Evolutionary conservation across 2,329 filamentous ascomycete species (phyloP).

Genomic region (Pyrenophora seminiperda): DNA sequence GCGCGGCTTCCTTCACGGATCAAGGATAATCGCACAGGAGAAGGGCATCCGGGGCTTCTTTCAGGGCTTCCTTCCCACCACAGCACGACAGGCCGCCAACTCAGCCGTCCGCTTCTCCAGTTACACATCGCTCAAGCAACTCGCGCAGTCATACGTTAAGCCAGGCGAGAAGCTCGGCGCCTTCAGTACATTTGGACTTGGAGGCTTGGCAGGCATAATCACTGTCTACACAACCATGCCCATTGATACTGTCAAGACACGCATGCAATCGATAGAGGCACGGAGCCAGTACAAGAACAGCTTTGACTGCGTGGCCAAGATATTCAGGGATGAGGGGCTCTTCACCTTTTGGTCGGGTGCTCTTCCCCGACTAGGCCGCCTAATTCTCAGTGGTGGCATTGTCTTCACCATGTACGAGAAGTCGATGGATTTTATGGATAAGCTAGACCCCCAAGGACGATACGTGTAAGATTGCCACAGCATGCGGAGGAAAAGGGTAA

Average conservation of each 20-base stretch:
- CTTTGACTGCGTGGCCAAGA: constrained; percentile 77
- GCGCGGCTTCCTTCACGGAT: constrained; percentile 89
- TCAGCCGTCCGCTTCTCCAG: constrained; percentile 88
- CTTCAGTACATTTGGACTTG: constrained; percentile 86
- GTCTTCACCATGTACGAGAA: constrained; percentile 99
- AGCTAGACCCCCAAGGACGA: constrained; percentile 77
- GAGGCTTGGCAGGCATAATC: constrained; percentile 84
- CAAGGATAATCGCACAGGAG: constrained; percentile 83
- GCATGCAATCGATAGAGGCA: constrained; percentile 95
- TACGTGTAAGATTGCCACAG: constrained; percentile 64
- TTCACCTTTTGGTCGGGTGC: constrained; percentile 95
- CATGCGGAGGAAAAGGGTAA: not conserved
- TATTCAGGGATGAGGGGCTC: constrained; percentile 87
- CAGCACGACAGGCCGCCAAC: constrained; percentile 92
- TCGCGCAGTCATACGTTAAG: constrained; percentile 88
- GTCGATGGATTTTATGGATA: constrained; percentile 85
- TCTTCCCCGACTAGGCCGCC: constrained; percentile 77
- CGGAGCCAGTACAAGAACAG: constrained; percentile 82
- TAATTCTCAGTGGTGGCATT: constrained; percentile 92
- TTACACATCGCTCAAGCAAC: constrained; percentile 88
- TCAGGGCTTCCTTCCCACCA: constrained; percentile 94
- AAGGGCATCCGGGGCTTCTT: constrained; percentile 91
- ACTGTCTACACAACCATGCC: constrained; percentile 77
- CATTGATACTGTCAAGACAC: constrained; percentile 92
- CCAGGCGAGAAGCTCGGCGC: constrained; percentile 94